Evolutionary conservation across 2,329 filamentous ascomycete species (phyloP), one percentile per base, ranked within the genome.

Genomic region (Capronia epimyces): DNA sequence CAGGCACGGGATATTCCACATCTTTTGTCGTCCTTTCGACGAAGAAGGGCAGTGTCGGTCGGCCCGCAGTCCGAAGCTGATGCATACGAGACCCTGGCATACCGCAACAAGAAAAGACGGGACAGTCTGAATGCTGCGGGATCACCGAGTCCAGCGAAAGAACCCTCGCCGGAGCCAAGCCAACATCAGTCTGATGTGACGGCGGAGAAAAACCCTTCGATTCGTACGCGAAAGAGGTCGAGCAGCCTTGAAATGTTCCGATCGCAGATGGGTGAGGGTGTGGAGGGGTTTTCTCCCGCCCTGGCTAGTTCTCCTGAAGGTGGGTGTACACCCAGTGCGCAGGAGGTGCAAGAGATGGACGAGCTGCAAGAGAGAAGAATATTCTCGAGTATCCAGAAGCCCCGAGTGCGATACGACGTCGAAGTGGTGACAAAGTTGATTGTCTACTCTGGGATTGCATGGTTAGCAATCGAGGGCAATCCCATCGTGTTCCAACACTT

Each of bases 371-470:
- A 89, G 66, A 79, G 77, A 60, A 86, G 94, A 65, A 84, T 97
- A 67, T 96, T 97, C 68, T 85, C 83, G 39, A 82, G 79, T 65
- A 76, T 97, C 49, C 84, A 89, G 57, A 88, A 86, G 70, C 89
- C 93, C 43, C 82, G 93, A 60, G 90, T 96, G 53, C 78, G 90
- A 61, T 98, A 97, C 65, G 93, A 98, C 69, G 91, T 97, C n/a
- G 93, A 98, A 69, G 91, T 98, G 32, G 86, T 98, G 31, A 97
- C 93, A 3, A 97, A 96, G 71, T 70, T 98, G 54, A 86, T 98
- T 62, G 89, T 98, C 20, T 98, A 98, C 72, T 80, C 86, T 52
- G 93, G 91, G 89, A 95, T 95, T 67, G 89, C 78, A 45, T 89
- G 84, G 82, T 73, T 94, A 53, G 86, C 87, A 2, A 82, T 88